Conservation (phyloP, 2,329 filamentous ascomycete species). For the Monosporascus sp. region DNA sequence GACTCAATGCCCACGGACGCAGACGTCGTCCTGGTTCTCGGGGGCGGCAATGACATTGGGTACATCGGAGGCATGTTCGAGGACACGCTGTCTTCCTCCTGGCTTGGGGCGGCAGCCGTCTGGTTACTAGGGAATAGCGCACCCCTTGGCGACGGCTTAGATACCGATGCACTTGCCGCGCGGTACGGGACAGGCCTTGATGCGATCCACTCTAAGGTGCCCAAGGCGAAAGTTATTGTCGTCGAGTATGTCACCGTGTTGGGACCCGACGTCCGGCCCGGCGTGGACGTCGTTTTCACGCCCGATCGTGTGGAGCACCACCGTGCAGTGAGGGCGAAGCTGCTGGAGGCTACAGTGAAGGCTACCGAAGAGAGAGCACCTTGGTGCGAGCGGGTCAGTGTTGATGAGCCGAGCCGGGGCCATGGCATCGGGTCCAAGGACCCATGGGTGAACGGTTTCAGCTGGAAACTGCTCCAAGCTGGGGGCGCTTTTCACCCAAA, state of each 20-base stretch:
- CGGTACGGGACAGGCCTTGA: conserved; percentile 21
- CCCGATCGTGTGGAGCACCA: conserved; percentile 20
- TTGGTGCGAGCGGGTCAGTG: conserved; percentile 21
- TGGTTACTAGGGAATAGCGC: conserved; percentile 5
- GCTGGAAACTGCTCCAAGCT: conserved; percentile 16
- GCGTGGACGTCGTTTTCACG: conserved; percentile 20
- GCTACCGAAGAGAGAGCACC: conserved; percentile 17
- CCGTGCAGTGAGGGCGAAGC: conserved; percentile 10
- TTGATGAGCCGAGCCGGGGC: conserved; percentile 16
- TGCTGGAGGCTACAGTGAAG: conserved; percentile 19
- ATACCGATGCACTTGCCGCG: conserved; percentile 11
- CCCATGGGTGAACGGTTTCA: conserved; percentile 26
- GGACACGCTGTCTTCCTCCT: conserved; percentile 19
- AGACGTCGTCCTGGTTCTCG: conserved; percentile 31
- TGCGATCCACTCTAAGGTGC: conserved; percentile 29
- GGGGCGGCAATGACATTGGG: conserved; percentile 33
- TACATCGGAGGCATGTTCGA: conserved; percentile 30
- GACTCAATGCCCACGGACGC: conserved; percentile 25
- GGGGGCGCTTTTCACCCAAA: conserved; percentile 25
- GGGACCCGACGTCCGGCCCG: conserved; percentile 18
- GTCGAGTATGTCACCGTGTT: conserved; percentile 31
- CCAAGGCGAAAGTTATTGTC: conserved; percentile 36
- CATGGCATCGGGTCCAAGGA: conserved; percentile 22
- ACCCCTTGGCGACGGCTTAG: conserved; percentile 9
- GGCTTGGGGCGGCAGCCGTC: conserved; percentile 8